Conservation (phyloP, 108 stramenopile species). For the Cyclotella choctawhatcheeana region DNA sequence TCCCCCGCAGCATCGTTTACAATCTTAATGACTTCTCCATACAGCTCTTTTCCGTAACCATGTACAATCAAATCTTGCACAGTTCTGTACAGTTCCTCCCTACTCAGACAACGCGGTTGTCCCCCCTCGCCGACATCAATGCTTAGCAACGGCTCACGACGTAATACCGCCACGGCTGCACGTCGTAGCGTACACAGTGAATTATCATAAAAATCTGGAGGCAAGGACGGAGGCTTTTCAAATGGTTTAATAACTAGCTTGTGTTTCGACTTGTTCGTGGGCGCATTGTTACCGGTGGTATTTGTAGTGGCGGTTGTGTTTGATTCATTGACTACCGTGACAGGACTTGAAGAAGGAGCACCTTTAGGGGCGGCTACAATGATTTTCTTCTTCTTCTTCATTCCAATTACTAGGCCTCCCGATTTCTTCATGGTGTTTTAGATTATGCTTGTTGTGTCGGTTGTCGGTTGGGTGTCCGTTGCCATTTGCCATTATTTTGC, state of each 20-base stretch:
- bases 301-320: neutral
- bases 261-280: neutral
- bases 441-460: too few species aligned
- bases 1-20: constrained; percentile 64
- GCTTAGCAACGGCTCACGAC: constrained; percentile 7
- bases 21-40: constrained; percentile 58
- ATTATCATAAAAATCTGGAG: constrained; percentile 72
- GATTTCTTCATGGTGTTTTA: constrained; percentile 19
- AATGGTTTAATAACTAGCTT: constrained; percentile 79
- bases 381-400: constrained; percentile 15
- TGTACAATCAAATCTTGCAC: constrained; percentile 80
- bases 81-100: constrained; percentile 74
- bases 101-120: constrained; percentile 7
- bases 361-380: neutral
- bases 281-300: neutral
- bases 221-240: constrained; percentile 73
- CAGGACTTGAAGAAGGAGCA: neutral
- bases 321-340: neutral
- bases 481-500: too few species aligned
- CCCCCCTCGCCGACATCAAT: constrained; percentile 4
- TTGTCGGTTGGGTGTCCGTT: too few species aligned
- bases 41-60: constrained; percentile 71
- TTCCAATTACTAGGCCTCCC: constrained; percentile 11
- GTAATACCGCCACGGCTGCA: constrained; percentile 50
- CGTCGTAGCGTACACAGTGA: constrained; percentile 53